Percentiles rank a stretch among this genome's conserved stretches.
phyloP scores from a whole-genome alignment of 2,329 filamentous ascomycete genomes.

The Juglanconis juglandina region DNA sequence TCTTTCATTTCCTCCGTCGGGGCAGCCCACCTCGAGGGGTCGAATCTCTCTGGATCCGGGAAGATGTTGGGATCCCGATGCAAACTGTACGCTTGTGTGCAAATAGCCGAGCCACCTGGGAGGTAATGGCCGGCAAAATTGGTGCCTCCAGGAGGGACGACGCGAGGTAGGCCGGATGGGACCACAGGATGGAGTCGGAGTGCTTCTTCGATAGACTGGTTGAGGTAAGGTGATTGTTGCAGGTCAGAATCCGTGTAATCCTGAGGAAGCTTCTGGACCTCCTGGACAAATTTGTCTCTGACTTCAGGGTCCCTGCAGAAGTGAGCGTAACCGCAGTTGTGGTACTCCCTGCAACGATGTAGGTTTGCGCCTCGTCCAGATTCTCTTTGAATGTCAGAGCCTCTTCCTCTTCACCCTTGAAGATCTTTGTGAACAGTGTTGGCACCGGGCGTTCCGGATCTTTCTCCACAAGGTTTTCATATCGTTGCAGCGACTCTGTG shows the following conservation, averaged over 20 bases:
- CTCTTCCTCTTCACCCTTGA: conserved; percentile 30
- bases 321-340: conserved; percentile 50
- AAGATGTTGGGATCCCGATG: conserved; percentile 42
- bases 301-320: conserved; percentile 31
- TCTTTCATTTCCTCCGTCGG: conserved; percentile 29
- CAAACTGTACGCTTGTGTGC: conserved; percentile 44
- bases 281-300: conserved; percentile 29
- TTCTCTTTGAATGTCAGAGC: conserved; percentile 32
- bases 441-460: conserved; percentile 13
- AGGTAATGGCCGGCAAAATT: conserved; percentile 37
- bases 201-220: conserved; percentile 42
- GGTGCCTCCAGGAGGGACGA: conserved; percentile 37
- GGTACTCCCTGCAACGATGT: conserved; percentile 50
- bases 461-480: conserved; percentile 3
- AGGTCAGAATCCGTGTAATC: conserved; percentile 32
- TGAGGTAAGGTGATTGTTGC: conserved; percentile 36
- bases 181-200: conserved; percentile 41
- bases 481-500: conserved; percentile 1
- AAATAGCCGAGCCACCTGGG: conserved; percentile 36
- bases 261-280: conserved; percentile 32
- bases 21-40: conserved; percentile 36
- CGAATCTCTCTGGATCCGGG: conserved; percentile 33
- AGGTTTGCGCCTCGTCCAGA: conserved; percentile 35
- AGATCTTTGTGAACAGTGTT: conserved; percentile 37
- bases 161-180: conserved; percentile 37